Evolutionary conservation across 2,329 filamentous ascomycete genomes (phyloP).

Genomic region (Phoma herbarum): DNA sequence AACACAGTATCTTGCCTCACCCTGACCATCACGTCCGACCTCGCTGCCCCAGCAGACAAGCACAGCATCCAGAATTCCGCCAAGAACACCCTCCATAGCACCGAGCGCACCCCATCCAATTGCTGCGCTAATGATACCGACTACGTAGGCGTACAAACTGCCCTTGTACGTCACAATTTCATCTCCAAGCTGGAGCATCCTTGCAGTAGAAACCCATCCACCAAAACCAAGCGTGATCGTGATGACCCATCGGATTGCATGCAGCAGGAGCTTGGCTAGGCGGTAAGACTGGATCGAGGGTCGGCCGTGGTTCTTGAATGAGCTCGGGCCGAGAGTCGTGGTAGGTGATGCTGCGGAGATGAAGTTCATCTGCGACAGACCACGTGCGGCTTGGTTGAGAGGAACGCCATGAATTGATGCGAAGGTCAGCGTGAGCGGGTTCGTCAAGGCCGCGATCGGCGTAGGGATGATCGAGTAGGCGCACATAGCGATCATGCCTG

Average conservation of each 20-base stretch:
- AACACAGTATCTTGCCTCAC: conserved; percentile 81
- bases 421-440: conserved; percentile 91
- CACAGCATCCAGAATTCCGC: conserved; percentile 85
- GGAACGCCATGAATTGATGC: conserved; percentile 91
- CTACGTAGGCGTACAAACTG: conserved; percentile 92
- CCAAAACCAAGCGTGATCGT: conserved; percentile 88
- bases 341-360: conserved; percentile 77
- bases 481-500: conserved; percentile 73
- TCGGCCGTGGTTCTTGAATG: conserved; percentile 53
- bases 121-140: conserved; percentile 89
- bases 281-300: conserved; percentile 81
- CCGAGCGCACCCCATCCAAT: conserved; percentile 95
- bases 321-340: conserved; percentile 64
- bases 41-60: conserved; percentile 97
- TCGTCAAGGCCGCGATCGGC: conserved; percentile 84
- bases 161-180: conserved; percentile 65
- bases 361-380: conserved; percentile 82
- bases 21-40: conserved; percentile 62
- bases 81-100: conserved; percentile 87
- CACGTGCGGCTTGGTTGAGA: conserved; percentile 78
- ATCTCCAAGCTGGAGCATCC: conserved; percentile 72
- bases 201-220: conserved; percentile 94
- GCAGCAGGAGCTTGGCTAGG: conserved; percentile 88
- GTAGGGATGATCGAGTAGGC: conserved; percentile 84
- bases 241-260: conserved; percentile 91